Evolutionary conservation across 768 basidiomycete genomes (phyloP).

Genomic region (Lentinula detonsa): DNA sequence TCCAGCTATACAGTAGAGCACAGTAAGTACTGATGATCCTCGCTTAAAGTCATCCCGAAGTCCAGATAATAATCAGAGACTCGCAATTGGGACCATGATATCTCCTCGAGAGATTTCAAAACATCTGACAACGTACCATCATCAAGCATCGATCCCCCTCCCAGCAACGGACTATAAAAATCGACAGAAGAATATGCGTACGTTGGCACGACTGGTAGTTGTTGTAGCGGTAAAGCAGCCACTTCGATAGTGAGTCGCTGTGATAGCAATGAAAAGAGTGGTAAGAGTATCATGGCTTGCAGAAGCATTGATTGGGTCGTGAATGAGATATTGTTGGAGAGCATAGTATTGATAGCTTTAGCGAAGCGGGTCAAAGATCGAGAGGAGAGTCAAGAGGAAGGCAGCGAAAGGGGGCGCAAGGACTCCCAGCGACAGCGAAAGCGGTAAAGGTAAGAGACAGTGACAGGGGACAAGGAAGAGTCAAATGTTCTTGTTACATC

Average conservation of each 20-base stretch:
- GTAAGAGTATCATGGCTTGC: not conserved
- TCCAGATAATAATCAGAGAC: too few species aligned
- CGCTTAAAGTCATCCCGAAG: too few species aligned
- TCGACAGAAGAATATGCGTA: constrained; percentile 13
- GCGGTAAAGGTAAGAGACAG: not conserved
- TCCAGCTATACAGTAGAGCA: not conserved
- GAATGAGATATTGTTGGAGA: not conserved
- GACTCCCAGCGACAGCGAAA: not conserved
- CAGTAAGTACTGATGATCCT: not conserved
- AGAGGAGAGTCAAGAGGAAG: not conserved
- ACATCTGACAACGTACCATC: constrained; percentile 26
- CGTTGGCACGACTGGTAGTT: not conserved
- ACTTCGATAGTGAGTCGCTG: not conserved
- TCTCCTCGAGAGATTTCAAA: constrained; percentile 7
- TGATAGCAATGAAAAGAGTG: not conserved
- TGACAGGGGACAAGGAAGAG: not conserved
- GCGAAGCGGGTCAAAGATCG: not conserved
- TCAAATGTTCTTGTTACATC: not conserved
- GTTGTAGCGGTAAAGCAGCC: not conserved
- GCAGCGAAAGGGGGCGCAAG: not conserved
- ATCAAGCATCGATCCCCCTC: constrained; percentile 67
- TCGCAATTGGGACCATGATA: constrained; percentile 16
- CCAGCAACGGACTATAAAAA: constrained; percentile 37
- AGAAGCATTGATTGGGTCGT: not conserved
- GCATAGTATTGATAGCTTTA: not conserved